These are phyloP conservation scores for Ogataea paraovalis DNA, from an alignment of 805 yeast genomes.

Conservation along the genomic window DNA sequence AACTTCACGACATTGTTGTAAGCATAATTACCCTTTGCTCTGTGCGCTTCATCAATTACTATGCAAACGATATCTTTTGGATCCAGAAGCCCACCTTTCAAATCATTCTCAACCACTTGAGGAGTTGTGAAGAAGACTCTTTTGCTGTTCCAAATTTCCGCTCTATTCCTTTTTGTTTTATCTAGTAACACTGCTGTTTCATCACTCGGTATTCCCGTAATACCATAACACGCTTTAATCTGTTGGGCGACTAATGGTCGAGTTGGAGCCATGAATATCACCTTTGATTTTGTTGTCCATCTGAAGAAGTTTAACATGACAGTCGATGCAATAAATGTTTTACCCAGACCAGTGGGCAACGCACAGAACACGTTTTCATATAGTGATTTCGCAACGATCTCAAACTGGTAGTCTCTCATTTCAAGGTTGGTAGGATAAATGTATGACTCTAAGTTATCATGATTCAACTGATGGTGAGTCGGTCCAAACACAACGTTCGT, in stretches of 20 bases:
- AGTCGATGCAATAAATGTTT: slow-evolving; percentile 92
- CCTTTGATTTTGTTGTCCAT: slow-evolving; percentile 78
- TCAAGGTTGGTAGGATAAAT: slow-evolving; percentile 84
- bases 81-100: slow-evolving; percentile 66
- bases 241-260: slow-evolving; percentile 95
- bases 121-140: slow-evolving; percentile 93
- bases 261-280: slow-evolving; percentile 96
- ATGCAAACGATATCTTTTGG: slow-evolving; percentile 73
- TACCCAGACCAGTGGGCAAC: slow-evolving; percentile 95
- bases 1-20: slow-evolving; percentile 78
- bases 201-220: slow-evolving; percentile 74
- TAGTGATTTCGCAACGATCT: slow-evolving; percentile 70
- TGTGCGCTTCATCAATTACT: slow-evolving; percentile 93
- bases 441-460: slow-evolving; percentile 40
- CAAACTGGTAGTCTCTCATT: slow-evolving; percentile 82
- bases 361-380: slow-evolving; percentile 79
- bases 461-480: slow-evolving; percentile 49
- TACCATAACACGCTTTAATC: slow-evolving; percentile 83
- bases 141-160: slow-evolving; percentile 70
- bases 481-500: slow-evolving; percentile 28
- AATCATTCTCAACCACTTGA: slow-evolving; percentile 90
- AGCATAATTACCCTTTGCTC: slow-evolving; percentile 87
- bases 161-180: slow-evolving; percentile 54
- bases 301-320: slow-evolving; percentile 85
- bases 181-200: slow-evolving; percentile 73